Base-by-base conservation (phyloP, 495 filamentous ascomycete genomes). In the Podospora pseudocomata region DNA sequence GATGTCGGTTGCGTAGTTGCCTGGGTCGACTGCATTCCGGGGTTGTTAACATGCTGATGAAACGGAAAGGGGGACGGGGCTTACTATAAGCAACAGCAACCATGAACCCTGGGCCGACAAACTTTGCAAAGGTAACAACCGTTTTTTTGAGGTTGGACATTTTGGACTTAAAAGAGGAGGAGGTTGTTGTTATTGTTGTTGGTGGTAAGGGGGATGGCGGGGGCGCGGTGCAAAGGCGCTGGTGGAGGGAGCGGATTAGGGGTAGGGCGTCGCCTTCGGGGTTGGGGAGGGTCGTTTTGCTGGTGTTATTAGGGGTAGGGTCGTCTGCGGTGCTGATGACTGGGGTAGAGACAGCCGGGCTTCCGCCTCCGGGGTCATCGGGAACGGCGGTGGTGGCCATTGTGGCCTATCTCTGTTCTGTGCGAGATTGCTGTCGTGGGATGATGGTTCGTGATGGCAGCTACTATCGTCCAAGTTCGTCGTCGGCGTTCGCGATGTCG, bases 31-130 rank as follows among this genome's bases (percentile, higher is more conserved):
- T 75, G 6, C 30, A 16, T 49, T 49, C 34, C 34, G 6, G 6
- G 11, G 11, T 39, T 39, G 34, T 39, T 39, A 39, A 23, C 23
- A 23, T 23, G 23, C 23, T 23, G 23, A 23, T 1, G 69, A 74
- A 5, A 58, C 3, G 18, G 19, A 18, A 32, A 18, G 59, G 27
- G 20, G 20, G 9, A 30, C 5, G 19, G 58, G 20, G 18, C 66
- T 2, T 70, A 83, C 83, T 84, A 71, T 84, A 84, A 20, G 90
- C 90, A 56, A 93, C 91, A 18, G 90, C 86, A 65, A 94, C 86
- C 79, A 97, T 86, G 77, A 96, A 93, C 1, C 93, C 93, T 15
- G 93, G 93, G 0, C 93, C 93, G 60, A 96, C 80, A 74, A 97
- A 97, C 68, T 87, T 88, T 66, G 77, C 78, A 72, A 91, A 95